phyloP scores from a whole-genome alignment of 495 filamentous ascomycete species.

The Amphirosellinia nigrospora region DNA sequence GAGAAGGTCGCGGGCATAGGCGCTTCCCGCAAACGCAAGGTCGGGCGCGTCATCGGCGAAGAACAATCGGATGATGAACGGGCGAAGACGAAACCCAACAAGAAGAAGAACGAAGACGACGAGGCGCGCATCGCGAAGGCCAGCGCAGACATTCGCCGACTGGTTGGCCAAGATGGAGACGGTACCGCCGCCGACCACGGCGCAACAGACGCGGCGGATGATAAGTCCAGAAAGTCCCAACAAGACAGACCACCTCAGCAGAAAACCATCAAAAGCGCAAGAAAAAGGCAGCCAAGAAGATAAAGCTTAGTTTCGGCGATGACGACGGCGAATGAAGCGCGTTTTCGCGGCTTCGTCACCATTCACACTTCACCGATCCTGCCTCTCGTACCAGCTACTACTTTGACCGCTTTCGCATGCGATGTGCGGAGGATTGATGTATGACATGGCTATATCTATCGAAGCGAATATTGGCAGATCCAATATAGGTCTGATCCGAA shows the following conservation, averaged over 20 bases:
- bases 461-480: background rate
- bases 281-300: constrained; percentile 62
- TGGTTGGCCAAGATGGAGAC: background rate
- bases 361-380: background rate
- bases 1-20: constrained; percentile 49
- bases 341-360: background rate
- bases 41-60: constrained; percentile 53
- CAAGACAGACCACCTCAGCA: background rate
- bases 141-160: constrained; percentile 36
- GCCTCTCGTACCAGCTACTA: background rate
- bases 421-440: background rate
- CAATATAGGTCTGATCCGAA: background rate
- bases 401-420: background rate
- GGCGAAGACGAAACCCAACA: constrained; percentile 22
- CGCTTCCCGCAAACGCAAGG: constrained; percentile 54
- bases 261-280: constrained; percentile 21
- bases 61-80: constrained; percentile 31
- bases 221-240: background rate
- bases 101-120: constrained; percentile 12
- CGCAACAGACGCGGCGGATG: constrained; percentile 22
- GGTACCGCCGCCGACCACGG: background rate
- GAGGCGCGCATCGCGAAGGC: constrained; percentile 36
- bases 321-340: constrained; percentile 38
- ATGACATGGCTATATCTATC: too few relatives aligned
- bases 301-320: constrained; percentile 65